Evolutionary conservation across 164 flowering plant species (phyloP).

Genomic region (Nymphaea colorata): DNA sequence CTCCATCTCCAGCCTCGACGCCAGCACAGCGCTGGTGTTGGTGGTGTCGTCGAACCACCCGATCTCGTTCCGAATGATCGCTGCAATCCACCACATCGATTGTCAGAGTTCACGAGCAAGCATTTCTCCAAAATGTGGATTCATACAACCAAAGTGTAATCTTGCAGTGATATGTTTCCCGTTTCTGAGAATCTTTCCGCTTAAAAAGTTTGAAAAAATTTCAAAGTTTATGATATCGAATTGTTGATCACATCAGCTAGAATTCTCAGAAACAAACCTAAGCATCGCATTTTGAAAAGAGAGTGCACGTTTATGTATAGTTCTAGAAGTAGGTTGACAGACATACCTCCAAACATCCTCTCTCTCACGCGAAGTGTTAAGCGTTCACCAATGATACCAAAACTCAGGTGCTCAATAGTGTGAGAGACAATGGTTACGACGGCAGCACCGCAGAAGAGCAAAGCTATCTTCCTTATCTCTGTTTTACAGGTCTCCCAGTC

Average conservation of each 20-base stretch:
- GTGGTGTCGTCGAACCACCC: slow-evolving; percentile 82
- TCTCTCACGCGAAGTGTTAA: slow-evolving; percentile 58
- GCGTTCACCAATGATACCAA: slow-evolving; percentile 63
- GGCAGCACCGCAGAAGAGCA: slow-evolving; percentile 47
- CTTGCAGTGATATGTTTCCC: too few relatives aligned
- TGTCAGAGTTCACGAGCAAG: neutral
- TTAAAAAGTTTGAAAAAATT: too few relatives aligned
- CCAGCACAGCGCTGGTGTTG: slow-evolving; percentile 42
- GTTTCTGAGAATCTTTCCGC: too few relatives aligned
- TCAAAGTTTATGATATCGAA: too few relatives aligned
- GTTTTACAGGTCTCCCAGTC: slow-evolving; percentile 26
- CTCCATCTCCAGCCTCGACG: slow-evolving; percentile 53
- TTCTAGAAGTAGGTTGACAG: too few relatives aligned
- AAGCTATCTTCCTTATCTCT: slow-evolving; percentile 33
- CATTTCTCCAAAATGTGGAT: neutral
- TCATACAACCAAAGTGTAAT: too few relatives aligned
- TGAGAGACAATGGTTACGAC: slow-evolving; percentile 38
- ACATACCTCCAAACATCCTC: slow-evolving; percentile 62
- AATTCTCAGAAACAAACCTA: too few relatives aligned
- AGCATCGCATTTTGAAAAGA: too few relatives aligned
- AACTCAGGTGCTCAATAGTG: slow-evolving; percentile 60
- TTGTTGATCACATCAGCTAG: too few relatives aligned
- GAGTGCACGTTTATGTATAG: too few relatives aligned
- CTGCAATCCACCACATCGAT: slow-evolving; percentile 20
- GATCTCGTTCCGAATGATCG: slow-evolving; percentile 64